phyloP scores from a whole-genome alignment of 83 land plant species.

The Isoetes engelmannii region DNA sequence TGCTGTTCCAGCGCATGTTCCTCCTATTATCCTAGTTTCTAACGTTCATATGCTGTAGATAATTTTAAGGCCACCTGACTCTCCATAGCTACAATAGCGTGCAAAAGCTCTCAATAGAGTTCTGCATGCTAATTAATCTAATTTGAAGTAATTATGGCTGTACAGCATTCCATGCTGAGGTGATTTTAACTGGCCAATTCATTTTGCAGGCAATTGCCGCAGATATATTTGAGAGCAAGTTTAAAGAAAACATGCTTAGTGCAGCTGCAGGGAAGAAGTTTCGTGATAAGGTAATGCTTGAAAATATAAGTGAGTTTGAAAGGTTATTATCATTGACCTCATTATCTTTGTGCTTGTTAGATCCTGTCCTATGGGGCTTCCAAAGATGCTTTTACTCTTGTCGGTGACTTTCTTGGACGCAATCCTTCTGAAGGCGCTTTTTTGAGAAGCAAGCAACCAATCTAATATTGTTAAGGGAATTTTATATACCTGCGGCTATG shows the following conservation, averaged over 20 bases:
- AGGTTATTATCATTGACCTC: neutral
- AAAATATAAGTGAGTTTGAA: neutral
- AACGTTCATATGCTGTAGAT: too few species aligned
- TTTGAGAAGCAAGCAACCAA: slow-evolving; percentile 22
- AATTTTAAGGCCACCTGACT: too few species aligned
- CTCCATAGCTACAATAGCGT: neutral
- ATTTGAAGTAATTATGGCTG: neutral
- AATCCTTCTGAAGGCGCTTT: slow-evolving; percentile 33
- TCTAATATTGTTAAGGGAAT: too few species aligned
- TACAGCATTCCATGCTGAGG: neutral
- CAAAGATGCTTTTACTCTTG: slow-evolving; percentile 24
- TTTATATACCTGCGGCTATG: too few species aligned
- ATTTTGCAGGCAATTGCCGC: slow-evolving; percentile 36
- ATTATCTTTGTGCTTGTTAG: slow-evolving; percentile 12
- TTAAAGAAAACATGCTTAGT: slow-evolving; percentile 30
- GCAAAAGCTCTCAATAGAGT: neutral
- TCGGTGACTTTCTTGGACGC: slow-evolving; percentile 32
- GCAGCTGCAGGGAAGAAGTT: slow-evolving; percentile 30
- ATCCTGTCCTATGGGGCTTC: slow-evolving; percentile 31
- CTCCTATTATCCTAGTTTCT: too few species aligned
- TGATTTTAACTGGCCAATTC: neutral
- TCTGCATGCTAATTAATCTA: too few species aligned
- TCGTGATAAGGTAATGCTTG: slow-evolving; percentile 29
- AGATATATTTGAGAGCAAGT: slow-evolving; percentile 38
- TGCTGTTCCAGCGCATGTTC: too few species aligned